Conservation (phyloP, 768 basidiomycete species). For the Rhodotorula diobovata region DNA sequence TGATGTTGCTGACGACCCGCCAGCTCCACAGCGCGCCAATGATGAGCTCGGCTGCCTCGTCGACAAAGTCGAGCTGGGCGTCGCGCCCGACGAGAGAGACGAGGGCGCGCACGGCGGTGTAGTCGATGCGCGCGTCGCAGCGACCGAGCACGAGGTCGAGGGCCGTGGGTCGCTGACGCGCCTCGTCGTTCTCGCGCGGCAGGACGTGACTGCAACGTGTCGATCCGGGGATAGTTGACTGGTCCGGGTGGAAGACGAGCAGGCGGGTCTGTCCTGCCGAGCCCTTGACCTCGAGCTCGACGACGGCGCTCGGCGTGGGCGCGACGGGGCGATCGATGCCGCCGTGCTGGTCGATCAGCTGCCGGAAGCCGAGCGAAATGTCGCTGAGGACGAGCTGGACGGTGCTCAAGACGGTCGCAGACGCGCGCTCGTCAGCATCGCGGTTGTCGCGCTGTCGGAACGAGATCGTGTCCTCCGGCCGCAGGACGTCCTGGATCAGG, state of each 20-base stretch:
- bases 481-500: conserved; percentile 31
- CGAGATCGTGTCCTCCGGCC: conserved; percentile 23
- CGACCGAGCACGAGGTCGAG: conserved; percentile 19
- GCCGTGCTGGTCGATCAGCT: conserved; percentile 2
- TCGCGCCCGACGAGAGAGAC: conserved; percentile 18
- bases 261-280: conserved; percentile 2
- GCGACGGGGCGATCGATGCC: not conserved
- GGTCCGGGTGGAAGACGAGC: conserved; percentile 18
- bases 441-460: conserved; percentile 6
- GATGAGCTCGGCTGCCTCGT: conserved; percentile 39
- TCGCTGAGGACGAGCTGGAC: conserved; percentile 6
- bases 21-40: conserved; percentile 40
- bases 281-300: conserved; percentile 1
- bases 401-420: conserved; percentile 22
- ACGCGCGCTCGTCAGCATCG: not conserved
- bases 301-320: not conserved
- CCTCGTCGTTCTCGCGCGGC: not conserved
- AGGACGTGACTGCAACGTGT: conserved; percentile 6
- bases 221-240: not conserved
- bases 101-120: not conserved
- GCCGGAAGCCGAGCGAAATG: not conserved
- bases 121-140: conserved; percentile 5
- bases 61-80: conserved; percentile 34
- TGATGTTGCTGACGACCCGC: conserved; percentile 28
- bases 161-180: not conserved